phyloP scores from a whole-genome alignment of 305 asterid species.

The Rubia occidens region DNA sequence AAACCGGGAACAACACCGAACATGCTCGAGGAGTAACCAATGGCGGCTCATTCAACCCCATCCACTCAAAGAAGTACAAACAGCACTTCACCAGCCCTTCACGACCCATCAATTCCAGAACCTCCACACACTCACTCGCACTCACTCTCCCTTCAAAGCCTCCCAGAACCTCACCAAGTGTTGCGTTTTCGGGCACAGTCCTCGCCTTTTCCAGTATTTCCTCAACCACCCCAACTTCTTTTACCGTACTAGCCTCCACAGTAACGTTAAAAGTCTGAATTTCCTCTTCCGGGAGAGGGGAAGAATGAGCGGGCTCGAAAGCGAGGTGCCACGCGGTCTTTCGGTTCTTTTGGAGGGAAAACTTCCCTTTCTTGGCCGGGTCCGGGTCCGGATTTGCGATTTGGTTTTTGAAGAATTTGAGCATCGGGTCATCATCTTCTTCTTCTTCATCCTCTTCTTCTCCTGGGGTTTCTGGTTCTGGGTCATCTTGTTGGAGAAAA shows the following conservation, averaged over 20 bases:
- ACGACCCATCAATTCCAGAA: slow-evolving; percentile 49
- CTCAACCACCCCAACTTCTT: slow-evolving; percentile 40
- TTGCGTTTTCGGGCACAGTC: slow-evolving; percentile 49
- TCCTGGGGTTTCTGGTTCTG: slow-evolving; percentile 30
- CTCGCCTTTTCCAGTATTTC: slow-evolving; percentile 47
- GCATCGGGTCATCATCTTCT: slow-evolving; percentile 49
- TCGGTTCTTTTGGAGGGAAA: slow-evolving; percentile 55
- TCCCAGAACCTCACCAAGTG: slow-evolving; percentile 72
- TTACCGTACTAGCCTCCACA: slow-evolving; percentile 6
- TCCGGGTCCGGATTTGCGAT: slow-evolving; percentile 35
- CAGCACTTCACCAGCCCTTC: slow-evolving; percentile 48
- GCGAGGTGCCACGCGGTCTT: slow-evolving; percentile 73
- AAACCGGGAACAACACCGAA: slow-evolving; percentile 48
- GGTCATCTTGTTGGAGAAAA: slow-evolving; percentile 37
- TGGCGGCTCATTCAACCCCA: slow-evolving; percentile 65
- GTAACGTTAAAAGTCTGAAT: background rate
- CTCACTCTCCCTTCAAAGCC: slow-evolving; percentile 47
- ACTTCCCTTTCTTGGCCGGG: slow-evolving; percentile 48
- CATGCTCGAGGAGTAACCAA: slow-evolving; percentile 68
- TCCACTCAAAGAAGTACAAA: slow-evolving; percentile 85
- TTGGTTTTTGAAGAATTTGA: slow-evolving; percentile 57
- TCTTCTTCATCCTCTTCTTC: background rate
- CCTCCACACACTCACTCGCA: slow-evolving; percentile 60
- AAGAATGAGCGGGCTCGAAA: background rate
- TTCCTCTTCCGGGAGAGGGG: slow-evolving; percentile 11